Evolutionary conservation across 1,284 basidiomycete genomes (phyloP).

Genomic region (Golubevia sp.): DNA sequence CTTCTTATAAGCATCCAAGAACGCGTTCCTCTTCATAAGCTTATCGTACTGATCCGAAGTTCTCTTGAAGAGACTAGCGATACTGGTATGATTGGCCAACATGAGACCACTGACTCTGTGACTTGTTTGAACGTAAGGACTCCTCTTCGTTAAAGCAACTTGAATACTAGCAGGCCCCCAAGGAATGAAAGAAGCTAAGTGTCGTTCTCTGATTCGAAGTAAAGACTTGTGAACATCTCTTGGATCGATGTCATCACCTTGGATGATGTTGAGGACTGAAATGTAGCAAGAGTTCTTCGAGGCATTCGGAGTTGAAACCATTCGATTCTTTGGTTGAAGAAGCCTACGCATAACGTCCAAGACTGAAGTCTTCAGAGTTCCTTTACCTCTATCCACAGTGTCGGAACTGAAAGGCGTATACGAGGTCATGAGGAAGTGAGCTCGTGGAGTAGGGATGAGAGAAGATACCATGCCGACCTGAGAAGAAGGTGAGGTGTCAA

Average conservation of each 20-base stretch:
- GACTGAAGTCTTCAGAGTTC: constrained; percentile 64
- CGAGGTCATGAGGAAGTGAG: constrained; percentile 99
- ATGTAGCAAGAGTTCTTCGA: constrained; percentile 76
- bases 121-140: constrained; percentile 83
- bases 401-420: constrained; percentile 98
- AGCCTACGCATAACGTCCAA: constrained; percentile 98
- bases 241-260: constrained; percentile 90
- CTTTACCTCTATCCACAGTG: constrained; percentile 59
- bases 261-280: constrained; percentile 97
- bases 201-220: constrained; percentile 91
- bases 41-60: constrained; percentile 95
- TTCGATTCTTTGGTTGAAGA: constrained; percentile 96
- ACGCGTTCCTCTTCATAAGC: constrained; percentile 86
- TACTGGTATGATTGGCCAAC: constrained; percentile 98
- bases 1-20: constrained; percentile 96
- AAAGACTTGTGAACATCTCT: constrained; percentile 98
- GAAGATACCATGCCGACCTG: constrained; percentile 91
- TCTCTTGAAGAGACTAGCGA: constrained; percentile 81
- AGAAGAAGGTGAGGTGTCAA: background rate
- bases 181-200: constrained; percentile 96
- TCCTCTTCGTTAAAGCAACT: constrained; percentile 89
- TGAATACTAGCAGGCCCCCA: constrained; percentile 99
- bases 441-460: constrained; percentile 96
- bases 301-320: constrained; percentile 80
- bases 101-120: constrained; percentile 94